phyloP scores from a whole-genome alignment of 768 basidiomycete species.

The Stropharia rugosoannulata region DNA sequence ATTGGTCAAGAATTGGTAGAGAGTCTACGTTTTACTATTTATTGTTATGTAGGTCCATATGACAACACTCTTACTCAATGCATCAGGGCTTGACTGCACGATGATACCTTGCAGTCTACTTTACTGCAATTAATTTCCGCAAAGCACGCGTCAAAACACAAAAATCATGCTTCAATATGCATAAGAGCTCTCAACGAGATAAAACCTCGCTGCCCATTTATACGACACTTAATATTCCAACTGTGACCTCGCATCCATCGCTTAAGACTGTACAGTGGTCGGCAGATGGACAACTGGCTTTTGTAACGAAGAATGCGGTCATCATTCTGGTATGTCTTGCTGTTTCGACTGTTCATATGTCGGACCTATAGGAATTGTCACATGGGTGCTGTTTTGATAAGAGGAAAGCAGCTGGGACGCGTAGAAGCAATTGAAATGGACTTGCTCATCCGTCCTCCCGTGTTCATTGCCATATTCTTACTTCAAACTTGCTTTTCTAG shows the following conservation, averaged over 20 bases:
- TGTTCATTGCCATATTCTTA: too few species aligned
- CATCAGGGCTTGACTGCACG: too few species aligned
- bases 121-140: neutral
- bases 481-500: conserved; percentile 30
- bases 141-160: neutral
- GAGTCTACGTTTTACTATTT: too few species aligned
- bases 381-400: too few species aligned
- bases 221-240: conserved; percentile 56
- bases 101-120: too few species aligned
- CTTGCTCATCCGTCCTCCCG: too few species aligned
- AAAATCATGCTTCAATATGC: neutral
- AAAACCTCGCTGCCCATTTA: conserved; percentile 30
- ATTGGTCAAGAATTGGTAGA: too few species aligned
- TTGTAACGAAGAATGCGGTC: conserved; percentile 64
- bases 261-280: conserved; percentile 68
- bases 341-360: neutral
- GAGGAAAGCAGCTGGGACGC: too few species aligned
- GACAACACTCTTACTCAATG: too few species aligned
- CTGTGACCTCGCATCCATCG: conserved; percentile 60
- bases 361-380: neutral
- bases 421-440: too few species aligned
- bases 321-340: conserved; percentile 58
- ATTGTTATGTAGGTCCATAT: too few species aligned
- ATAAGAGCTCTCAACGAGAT: conserved; percentile 5
- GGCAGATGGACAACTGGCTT: conserved; percentile 67